These are phyloP conservation scores for Aspergillus sp. DNA, from an alignment of 2,329 filamentous ascomycete genomes.

Conservation along the genomic window DNA sequence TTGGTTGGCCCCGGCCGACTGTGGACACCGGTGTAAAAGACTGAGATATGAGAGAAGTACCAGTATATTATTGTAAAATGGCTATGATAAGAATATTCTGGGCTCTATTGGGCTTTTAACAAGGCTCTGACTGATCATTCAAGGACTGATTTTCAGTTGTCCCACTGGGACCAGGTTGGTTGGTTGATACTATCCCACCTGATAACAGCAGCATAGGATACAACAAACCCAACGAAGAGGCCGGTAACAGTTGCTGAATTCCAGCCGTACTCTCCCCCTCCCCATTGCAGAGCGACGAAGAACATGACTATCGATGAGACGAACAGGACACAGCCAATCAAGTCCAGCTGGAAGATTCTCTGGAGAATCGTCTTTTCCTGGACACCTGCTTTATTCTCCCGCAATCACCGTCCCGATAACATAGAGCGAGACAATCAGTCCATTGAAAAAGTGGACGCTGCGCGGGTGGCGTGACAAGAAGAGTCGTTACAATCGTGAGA, in stretches of 20 bases:
- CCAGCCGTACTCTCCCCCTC: slow-evolving; percentile 55
- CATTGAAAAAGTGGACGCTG: slow-evolving; percentile 34
- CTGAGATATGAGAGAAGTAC: too few species aligned
- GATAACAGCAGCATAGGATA: slow-evolving; percentile 1
- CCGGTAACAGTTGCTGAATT: slow-evolving; percentile 37
- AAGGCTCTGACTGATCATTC: too few species aligned
- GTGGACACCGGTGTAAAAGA: too few species aligned
- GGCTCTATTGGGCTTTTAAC: too few species aligned
- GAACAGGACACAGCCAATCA: slow-evolving; percentile 50
- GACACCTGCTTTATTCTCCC: background rate
- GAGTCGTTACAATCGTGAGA: slow-evolving; percentile 32
- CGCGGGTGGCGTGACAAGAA: slow-evolving; percentile 29
- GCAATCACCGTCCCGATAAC: slow-evolving; percentile 33
- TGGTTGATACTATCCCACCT: too few species aligned
- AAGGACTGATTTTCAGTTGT: too few species aligned
- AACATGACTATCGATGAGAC: slow-evolving; percentile 54
- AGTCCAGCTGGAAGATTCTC: slow-evolving; percentile 44
- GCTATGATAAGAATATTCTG: too few species aligned
- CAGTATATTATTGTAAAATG: too few species aligned
- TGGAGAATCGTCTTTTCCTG: slow-evolving; percentile 8
- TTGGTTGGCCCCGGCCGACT: too few species aligned
- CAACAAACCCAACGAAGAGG: slow-evolving; percentile 33
- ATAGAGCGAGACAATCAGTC: slow-evolving; percentile 31
- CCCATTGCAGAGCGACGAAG: slow-evolving; percentile 58
- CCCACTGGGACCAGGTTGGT: too few species aligned